phyloP scores from a whole-genome alignment of 768 basidiomycete genomes.

The Boletus barrowsii region DNA sequence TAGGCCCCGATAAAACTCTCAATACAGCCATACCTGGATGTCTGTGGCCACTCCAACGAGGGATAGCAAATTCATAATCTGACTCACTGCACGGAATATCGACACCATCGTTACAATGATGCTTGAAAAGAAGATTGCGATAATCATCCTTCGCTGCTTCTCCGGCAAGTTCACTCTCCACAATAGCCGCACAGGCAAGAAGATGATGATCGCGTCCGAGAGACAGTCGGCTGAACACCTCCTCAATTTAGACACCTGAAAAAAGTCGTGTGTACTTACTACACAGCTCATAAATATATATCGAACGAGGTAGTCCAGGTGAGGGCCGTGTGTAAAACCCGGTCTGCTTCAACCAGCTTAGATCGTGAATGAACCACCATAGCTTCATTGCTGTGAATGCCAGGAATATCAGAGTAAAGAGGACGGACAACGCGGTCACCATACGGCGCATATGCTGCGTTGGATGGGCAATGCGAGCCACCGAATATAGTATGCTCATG shows the following conservation, averaged over 20 bases:
- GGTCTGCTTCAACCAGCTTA: conserved; percentile 3
- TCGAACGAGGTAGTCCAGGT: not conserved
- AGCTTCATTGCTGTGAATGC: conserved; percentile 3
- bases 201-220: conserved; percentile 16
- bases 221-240: conserved; percentile 20
- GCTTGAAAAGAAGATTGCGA: conserved; percentile 9
- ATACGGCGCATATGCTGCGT: conserved; percentile 4
- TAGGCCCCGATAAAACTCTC: not conserved
- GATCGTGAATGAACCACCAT: conserved; percentile 9
- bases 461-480: conserved; percentile 18
- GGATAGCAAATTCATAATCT: conserved; percentile 3
- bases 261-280: conserved; percentile 10
- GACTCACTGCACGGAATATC: conserved; percentile 14
- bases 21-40: conserved; percentile 10
- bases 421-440: conserved; percentile 5
- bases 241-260: not conserved
- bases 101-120: conserved; percentile 10
- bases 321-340: not conserved
- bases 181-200: conserved; percentile 8
- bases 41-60: conserved; percentile 11
- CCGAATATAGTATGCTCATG: conserved; percentile 19
- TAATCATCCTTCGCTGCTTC: conserved; percentile 14
- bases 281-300: conserved; percentile 12
- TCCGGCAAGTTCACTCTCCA: conserved; percentile 12
- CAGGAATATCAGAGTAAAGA: conserved; percentile 11